Evolutionary conservation across 129 eudicot species (phyloP).

Genomic region (Dittrichia graveolens): DNA sequence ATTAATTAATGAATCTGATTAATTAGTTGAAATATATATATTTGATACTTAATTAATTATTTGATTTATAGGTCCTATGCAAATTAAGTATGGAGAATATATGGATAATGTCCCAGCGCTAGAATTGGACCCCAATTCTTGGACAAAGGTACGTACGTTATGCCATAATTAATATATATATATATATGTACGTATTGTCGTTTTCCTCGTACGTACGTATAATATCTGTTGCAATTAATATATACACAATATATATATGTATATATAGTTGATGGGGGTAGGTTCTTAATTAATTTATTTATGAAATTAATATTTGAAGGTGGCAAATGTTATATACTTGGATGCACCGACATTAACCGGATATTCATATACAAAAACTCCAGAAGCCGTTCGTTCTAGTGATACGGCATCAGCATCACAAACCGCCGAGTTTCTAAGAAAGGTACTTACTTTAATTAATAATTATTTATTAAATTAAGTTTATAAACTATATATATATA

Average conservation of each 20-base stretch:
- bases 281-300: background rate
- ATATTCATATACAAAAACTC: conserved; percentile 38
- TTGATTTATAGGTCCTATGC: conserved; percentile 16
- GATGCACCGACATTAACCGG: conserved; percentile 43
- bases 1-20: too few relatives aligned
- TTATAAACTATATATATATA: background rate
- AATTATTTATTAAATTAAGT: background rate
- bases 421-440: conserved; percentile 36
- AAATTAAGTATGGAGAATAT: conserved; percentile 2
- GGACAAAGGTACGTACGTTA: conserved; percentile 26
- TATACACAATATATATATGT: too few relatives aligned
- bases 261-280: background rate
- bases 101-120: conserved; percentile 25
- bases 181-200: too few relatives aligned
- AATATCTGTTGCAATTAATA: background rate
- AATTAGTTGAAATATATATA: too few relatives aligned
- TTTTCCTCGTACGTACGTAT: background rate
- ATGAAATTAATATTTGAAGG: conserved; percentile 17
- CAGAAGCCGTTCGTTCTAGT: conserved; percentile 11
- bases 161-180: too few relatives aligned
- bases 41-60: background rate
- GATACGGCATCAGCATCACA: conserved; percentile 37
- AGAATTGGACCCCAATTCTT: conserved; percentile 29
- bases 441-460: conserved; percentile 11
- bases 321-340: conserved; percentile 38